Percentiles rank a stretch among this genome's conserved stretches.
phyloP scores from a whole-genome alignment of 1,139 yeast species.

The Taiozyma onychis region DNA sequence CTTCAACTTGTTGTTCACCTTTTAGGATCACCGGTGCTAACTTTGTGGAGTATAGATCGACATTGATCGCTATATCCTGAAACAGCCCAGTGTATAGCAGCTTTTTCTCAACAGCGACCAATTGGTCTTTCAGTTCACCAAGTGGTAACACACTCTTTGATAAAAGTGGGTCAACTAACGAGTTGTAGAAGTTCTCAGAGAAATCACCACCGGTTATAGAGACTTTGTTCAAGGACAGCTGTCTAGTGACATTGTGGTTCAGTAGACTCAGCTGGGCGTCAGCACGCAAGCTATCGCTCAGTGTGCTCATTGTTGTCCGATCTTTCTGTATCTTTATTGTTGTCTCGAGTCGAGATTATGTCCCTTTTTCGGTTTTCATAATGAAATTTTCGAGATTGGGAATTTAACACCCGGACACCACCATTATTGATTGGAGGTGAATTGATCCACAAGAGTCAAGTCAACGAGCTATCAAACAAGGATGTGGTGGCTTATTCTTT shows the following conservation, averaged over 20 bases:
- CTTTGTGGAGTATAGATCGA: constrained; percentile 16
- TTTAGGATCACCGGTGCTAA: constrained; percentile 4
- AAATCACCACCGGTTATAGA: constrained; percentile 21
- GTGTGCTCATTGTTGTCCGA: background rate
- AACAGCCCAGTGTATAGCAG: constrained; percentile 20
- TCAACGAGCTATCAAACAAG: too few relatives aligned
- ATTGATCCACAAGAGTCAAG: too few relatives aligned
- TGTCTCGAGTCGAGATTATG: background rate
- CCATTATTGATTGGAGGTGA: too few relatives aligned
- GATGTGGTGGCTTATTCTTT: too few relatives aligned
- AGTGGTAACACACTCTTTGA: constrained; percentile 9
- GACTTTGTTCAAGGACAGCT: constrained; percentile 15
- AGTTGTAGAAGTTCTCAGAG: constrained; percentile 16
- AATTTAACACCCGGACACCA: background rate
- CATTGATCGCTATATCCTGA: constrained; percentile 14
- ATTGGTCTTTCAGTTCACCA: constrained; percentile 12
- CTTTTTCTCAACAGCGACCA: constrained; percentile 11
- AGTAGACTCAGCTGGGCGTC: constrained; percentile 7
- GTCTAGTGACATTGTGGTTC: constrained; percentile 17
- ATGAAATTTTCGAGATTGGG: background rate
- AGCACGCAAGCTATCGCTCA: constrained; percentile 1
- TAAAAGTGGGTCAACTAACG: constrained; percentile 16
- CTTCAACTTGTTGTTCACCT: background rate
- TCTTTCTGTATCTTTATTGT: background rate
- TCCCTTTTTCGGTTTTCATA: background rate